These are phyloP conservation scores for Scutellaria minor DNA, from an alignment of 257 asterid species.

Conservation along the genomic window DNA sequence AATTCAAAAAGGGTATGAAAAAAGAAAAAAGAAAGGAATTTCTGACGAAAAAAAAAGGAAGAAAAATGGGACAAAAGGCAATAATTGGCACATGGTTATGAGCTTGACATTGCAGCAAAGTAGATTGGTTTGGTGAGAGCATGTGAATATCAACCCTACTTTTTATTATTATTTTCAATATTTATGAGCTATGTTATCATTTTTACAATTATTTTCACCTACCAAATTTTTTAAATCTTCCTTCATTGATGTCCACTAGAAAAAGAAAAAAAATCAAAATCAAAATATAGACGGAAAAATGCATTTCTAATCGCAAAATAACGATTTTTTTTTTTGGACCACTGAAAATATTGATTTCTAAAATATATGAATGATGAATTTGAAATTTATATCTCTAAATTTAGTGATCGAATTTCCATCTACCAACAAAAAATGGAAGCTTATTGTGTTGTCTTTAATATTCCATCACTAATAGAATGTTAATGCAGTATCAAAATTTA, in stretches of 20 bases:
- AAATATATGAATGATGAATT: too few species aligned
- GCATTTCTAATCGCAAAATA: too few species aligned
- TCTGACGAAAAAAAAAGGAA: background rate
- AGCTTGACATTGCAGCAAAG: constrained; percentile 50
- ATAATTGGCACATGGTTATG: constrained; percentile 39
- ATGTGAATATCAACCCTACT: constrained; percentile 42
- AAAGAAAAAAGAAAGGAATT: background rate
- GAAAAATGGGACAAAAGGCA: constrained; percentile 26
- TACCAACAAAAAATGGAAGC: too few species aligned
- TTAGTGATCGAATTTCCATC: too few species aligned
- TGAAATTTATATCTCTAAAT: too few species aligned
- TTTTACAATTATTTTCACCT: background rate
- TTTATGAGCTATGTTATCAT: constrained; percentile 2
- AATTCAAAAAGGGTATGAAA: background rate
- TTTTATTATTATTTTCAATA: background rate
- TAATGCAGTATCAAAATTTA: too few species aligned
- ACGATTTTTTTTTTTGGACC: too few species aligned
- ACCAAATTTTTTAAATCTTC: background rate
- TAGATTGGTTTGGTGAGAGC: constrained; percentile 46
- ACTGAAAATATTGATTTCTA: too few species aligned
- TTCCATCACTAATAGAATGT: too few species aligned
- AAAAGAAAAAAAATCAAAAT: background rate
- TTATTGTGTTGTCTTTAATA: too few species aligned
- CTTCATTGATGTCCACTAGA: background rate
- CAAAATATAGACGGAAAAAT: too few species aligned